These are phyloP conservation scores for Solanum chiquidenum DNA, from an alignment of 257 asterid genomes.

Conservation along the genomic window DNA sequence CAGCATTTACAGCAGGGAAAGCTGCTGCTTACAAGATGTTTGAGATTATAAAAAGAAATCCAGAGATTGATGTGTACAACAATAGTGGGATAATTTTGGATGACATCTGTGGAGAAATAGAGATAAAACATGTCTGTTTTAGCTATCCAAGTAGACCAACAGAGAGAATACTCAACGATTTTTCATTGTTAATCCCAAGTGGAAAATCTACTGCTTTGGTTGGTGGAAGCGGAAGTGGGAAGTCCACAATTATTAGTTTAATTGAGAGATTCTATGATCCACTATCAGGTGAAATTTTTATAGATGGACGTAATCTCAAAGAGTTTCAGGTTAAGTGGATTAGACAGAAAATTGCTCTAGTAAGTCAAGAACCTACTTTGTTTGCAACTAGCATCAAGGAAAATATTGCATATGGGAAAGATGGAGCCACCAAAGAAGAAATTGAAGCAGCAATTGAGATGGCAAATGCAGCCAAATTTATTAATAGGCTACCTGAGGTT, in stretches of 20 bases:
- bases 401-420: not conserved
- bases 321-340: constrained; percentile 25
- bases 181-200: constrained; percentile 38
- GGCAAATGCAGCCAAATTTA: not conserved
- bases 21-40: constrained; percentile 64
- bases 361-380: not conserved
- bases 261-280: constrained; percentile 79
- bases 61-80: constrained; percentile 49
- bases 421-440: not conserved
- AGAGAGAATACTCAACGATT: constrained; percentile 51
- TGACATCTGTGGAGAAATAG: constrained; percentile 53
- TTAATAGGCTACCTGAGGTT: not conserved
- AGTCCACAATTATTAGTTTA: constrained; percentile 62
- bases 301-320: constrained; percentile 53
- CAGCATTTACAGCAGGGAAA: not conserved
- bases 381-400: not conserved
- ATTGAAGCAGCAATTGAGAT: not conserved
- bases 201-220: constrained; percentile 63
- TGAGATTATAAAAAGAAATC: constrained; percentile 48
- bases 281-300: constrained; percentile 41
- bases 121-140: constrained; percentile 39
- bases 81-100: constrained; percentile 30
- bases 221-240: constrained; percentile 83
- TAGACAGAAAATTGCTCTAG: not conserved
- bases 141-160: constrained; percentile 61